Conservation (phyloP, 306 rosid genomes). For the Medicago truncatula region MtrunA17r5.0-ANR NC_053048.1:29974001-29974500, state of each 20-base stretch:
- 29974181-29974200: constrained; percentile 78
- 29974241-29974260: constrained; percentile 92
- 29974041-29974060: not conserved
- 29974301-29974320: constrained; percentile 13
- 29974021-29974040: constrained; percentile 1
- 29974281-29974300: constrained; percentile 93
- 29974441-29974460: constrained; percentile 8
- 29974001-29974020: constrained; percentile 1
- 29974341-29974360: constrained; percentile 29
- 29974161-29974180: constrained; percentile 83
- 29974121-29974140: constrained; percentile 90
- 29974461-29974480: constrained; percentile 19
- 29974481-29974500: constrained; percentile 11
- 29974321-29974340: constrained; percentile 11
- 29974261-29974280: constrained; percentile 99
- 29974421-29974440: constrained; percentile 33
- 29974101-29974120: constrained; percentile 83
- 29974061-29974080: not conserved
- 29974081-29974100: constrained; percentile 5
- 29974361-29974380: not conserved
- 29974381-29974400: constrained; percentile 13
- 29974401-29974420: constrained; percentile 10
- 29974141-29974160: constrained; percentile 87
- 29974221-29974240: constrained; percentile 88
- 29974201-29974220: constrained; percentile 86